Conservation (phyloP, 2,329 filamentous ascomycete genomes). For the Trichoderma arundinaceum region DNA sequence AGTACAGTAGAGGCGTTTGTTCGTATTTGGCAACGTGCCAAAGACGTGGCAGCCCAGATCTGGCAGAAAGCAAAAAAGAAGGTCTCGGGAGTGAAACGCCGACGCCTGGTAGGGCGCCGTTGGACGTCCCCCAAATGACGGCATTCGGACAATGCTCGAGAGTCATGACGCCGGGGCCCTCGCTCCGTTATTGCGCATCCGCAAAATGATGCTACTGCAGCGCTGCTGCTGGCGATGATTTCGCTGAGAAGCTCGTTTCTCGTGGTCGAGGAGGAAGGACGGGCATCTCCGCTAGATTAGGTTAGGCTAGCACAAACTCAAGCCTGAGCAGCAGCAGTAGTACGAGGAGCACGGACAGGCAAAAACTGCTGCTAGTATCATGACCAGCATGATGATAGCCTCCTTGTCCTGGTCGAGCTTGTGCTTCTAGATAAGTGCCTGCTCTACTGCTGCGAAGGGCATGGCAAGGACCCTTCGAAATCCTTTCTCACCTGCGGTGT, state of each 20-base stretch:
- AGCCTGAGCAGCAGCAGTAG: neutral
- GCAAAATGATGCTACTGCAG: constrained; percentile 22
- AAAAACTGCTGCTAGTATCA: constrained; percentile 15
- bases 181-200: constrained; percentile 20
- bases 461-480: constrained; percentile 15
- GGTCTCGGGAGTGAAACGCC: constrained; percentile 18
- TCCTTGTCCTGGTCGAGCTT: neutral
- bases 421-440: neutral
- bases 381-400: constrained; percentile 15
- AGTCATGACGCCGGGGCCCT: constrained; percentile 18
- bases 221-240: constrained; percentile 14
- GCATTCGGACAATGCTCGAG: neutral
- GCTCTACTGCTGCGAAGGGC: too few species aligned
- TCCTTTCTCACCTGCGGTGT: constrained; percentile 19
- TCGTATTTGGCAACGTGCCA: constrained; percentile 23
- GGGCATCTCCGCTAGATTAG: constrained; percentile 27
- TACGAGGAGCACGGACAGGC: neutral
- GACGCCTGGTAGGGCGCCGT: constrained; percentile 5
- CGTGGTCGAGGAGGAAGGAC: neutral
- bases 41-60: constrained; percentile 31
- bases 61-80: constrained; percentile 18
- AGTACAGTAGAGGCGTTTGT: constrained; percentile 29
- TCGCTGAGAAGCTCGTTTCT: constrained; percentile 13
- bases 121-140: neutral
- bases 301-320: constrained; percentile 3